Evolutionary conservation across 2,329 filamentous ascomycete genomes (phyloP).

Genomic region (Alternaria alternata): DNA sequence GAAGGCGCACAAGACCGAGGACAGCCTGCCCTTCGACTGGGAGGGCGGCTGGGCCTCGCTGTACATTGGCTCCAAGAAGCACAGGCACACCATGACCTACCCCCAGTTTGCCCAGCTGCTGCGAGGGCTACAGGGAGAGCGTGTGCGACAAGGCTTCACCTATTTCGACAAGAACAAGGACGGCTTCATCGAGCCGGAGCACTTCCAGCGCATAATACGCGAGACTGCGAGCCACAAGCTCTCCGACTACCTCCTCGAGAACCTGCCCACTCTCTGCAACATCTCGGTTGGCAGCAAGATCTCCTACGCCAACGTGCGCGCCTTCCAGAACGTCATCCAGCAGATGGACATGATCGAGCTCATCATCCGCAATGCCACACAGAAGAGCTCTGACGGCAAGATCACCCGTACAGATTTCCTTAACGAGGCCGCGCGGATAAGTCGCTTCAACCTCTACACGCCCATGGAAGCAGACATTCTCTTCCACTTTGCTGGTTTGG

Average conservation of each 20-base stretch:
- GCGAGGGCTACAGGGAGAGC: constrained; percentile 92
- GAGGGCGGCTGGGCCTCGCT: constrained; percentile 95
- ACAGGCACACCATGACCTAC: constrained; percentile 91
- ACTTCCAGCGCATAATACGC: constrained; percentile 95
- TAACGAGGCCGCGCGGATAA: constrained; percentile 89
- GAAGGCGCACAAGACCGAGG: constrained; percentile 84
- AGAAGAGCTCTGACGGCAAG: constrained; percentile 85
- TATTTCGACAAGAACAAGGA: constrained; percentile 89
- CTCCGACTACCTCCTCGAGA: constrained; percentile 91
- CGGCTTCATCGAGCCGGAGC: constrained; percentile 92
- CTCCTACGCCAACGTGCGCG: constrained; percentile 95
- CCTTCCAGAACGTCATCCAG: constrained; percentile 96
- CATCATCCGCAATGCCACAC: constrained; percentile 85
- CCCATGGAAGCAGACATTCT: constrained; percentile 99
- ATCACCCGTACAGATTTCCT: constrained; percentile 95
- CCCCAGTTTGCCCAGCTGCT: constrained; percentile 98
- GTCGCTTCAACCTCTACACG: constrained; percentile 94
- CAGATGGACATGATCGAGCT: constrained; percentile 98
- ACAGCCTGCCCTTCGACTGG: constrained; percentile 94
- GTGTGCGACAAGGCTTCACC: constrained; percentile 94
- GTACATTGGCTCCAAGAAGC: constrained; percentile 88
- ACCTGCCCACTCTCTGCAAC: constrained; percentile 92
- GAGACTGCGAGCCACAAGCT: constrained; percentile 96
- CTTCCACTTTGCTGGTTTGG: constrained; percentile 95
- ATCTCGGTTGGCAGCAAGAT: constrained; percentile 92